Base-by-base conservation (phyloP, 495 filamentous ascomycete species). In the Chaetomidium leptoderma region DNA sequence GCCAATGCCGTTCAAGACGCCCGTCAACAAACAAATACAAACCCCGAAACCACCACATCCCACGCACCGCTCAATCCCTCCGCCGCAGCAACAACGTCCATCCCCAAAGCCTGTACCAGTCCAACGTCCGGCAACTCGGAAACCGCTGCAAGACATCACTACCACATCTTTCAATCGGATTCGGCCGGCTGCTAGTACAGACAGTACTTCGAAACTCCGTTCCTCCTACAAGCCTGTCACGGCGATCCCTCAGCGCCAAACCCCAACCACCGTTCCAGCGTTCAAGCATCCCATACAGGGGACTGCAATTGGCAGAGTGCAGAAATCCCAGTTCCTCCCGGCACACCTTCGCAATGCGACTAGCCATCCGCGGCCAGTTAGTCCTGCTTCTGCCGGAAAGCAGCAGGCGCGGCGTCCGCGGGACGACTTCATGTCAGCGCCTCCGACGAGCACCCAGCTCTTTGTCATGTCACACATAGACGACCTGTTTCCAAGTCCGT, bases 401-500 rank as follows among this genome's bases (percentile, higher is more conserved):
- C 27, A 23, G 43, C 36, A 52, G 32, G 11, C 32, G 42, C 13
- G 29, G 49, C 46, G n/a, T 44, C 56, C 16, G 17, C 49, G 4
- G 21, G 16, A 21, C 3, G 29, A 60, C 33, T 53, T 17, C 5
- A 10, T 17, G 10, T 11, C 43, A 5, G 47, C 16, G 17, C 9
- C 70, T 33, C 72, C 73, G 2, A 66, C 69, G 7, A 72, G 69
- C 52, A 79, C 78, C 0, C 76, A 79, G 55, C 53, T 70, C 10
- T 78, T 80, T 36, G 51, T 80, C 19, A 63, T 75, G 36, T 48
- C 62, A n/a, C 64, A 81, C 49, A 55, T 79, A 13, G 46, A 49
- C 9, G 76, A 79, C 48, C 74, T 78, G 21, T 70, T 77, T n/a
- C 72, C 79, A 27, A 78, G 71, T 16, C 71, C 75, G 8, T 76